Evolutionary conservation across 805 yeast genomes (phyloP).

Genomic region (Suhomyces tanzawaensis): DNA sequence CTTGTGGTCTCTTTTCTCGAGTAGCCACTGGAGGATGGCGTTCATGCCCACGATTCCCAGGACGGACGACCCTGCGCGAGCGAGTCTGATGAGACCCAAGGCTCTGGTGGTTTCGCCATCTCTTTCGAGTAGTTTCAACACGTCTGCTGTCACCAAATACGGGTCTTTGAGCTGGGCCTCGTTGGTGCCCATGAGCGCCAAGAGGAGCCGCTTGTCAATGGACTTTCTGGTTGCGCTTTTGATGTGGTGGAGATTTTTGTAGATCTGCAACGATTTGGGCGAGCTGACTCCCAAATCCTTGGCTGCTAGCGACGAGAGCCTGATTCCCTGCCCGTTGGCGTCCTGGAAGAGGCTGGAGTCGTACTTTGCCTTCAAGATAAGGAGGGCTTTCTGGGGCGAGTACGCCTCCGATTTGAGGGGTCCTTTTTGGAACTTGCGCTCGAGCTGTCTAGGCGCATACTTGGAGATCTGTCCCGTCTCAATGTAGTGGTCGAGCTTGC

Average conservation of each 20-base stretch:
- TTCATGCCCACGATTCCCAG: slow-evolving; percentile 53
- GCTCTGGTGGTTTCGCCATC: slow-evolving; percentile 54
- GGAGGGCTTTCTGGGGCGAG: slow-evolving; percentile 22
- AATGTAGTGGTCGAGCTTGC: slow-evolving; percentile 26
- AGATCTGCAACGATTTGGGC: slow-evolving; percentile 22
- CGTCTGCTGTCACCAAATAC: slow-evolving; percentile 51
- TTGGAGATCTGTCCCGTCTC: slow-evolving; percentile 27
- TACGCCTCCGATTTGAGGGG: neutral
- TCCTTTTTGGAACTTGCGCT: slow-evolving; percentile 3
- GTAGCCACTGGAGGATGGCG: slow-evolving; percentile 50
- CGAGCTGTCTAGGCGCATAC: slow-evolving; percentile 16
- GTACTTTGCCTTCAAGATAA: slow-evolving; percentile 18
- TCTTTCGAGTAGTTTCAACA: slow-evolving; percentile 47
- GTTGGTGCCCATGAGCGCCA: slow-evolving; percentile 49
- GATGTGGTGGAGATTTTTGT: slow-evolving; percentile 27
- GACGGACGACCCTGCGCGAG: neutral
- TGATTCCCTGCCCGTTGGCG: slow-evolving; percentile 22
- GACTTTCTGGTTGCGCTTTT: slow-evolving; percentile 22
- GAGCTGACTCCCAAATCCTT: slow-evolving; percentile 22
- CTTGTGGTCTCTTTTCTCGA: slow-evolving; percentile 41
- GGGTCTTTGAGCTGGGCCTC: slow-evolving; percentile 60
- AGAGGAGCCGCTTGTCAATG: slow-evolving; percentile 47
- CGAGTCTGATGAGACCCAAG: slow-evolving; percentile 41
- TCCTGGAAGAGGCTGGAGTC: slow-evolving; percentile 18
- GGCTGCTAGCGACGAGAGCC: slow-evolving; percentile 21